Evolutionary conservation across 2,329 filamentous ascomycete species (phyloP), one percentile per base, ranked within the genome.

Genomic region (Neofusicoccum ribis): DNA sequence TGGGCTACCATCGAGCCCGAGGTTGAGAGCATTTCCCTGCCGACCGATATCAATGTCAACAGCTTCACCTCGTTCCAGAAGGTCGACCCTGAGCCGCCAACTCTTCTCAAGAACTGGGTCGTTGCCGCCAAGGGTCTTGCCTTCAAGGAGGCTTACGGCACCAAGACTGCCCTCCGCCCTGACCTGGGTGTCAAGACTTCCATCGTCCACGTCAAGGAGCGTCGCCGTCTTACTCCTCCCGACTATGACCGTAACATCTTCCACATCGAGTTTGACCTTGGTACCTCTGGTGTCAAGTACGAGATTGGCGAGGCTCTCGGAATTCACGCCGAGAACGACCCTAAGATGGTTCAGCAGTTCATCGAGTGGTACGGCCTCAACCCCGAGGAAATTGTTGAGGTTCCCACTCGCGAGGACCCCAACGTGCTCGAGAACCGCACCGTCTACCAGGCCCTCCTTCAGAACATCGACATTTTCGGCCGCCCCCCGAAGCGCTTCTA

Each of bases 171-270:
- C 62, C 87, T 99, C 46, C 91, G 95, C 63, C 95, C 95, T 11
- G 95, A 99, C 73, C 83, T 96, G 63, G 82, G 90, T 9, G 88
- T 92, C 74, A 93, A 94, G 86, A 98, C 94, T 1, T 89, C 86
- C 72, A 91, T 92, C 47, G 90, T 97, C 63, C 90, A 88, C 63
- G 93, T 99, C 78, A 92, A 96, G 83, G 95, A 98, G 83, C 97
- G 96, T 82, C 91, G 95, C 68, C 89, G 95, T 69, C 86, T 99
- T 64, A 99, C 95, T 0, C 95, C 95, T 3, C 73, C 80, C 27
- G 90, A 89, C 37, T 99, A 99, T 76, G 93, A 98, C 79, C 92
- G 95, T 72, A 97, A 99, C 85, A 98, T 99, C 79, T 99, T 99
- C 89, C 95, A 99, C 82, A 98, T 99, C 68, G 95, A 99, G 80